These are phyloP conservation scores for Endogone sp. DNA, from an alignment of 192 early-diverging fungal genomes.

Conservation along the genomic window DNA sequence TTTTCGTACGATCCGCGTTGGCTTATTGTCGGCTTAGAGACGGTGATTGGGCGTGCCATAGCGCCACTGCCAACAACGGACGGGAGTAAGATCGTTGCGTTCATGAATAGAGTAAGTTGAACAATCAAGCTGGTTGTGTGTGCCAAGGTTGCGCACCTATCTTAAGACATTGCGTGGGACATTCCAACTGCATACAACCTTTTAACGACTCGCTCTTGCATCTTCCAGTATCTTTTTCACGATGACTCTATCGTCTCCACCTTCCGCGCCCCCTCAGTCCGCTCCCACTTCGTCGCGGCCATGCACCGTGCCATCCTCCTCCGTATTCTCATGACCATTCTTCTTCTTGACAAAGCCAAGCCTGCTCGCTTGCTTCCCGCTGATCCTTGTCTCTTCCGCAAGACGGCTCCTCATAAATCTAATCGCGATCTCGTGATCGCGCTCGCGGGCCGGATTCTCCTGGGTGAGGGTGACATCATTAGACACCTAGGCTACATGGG, in stretches of 20 bases:
- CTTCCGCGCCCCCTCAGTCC: conserved; percentile 25
- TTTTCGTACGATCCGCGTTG: conserved; percentile 34
- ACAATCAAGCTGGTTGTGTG: neutral
- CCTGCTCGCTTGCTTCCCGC: conserved; percentile 20
- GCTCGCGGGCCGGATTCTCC: conserved; percentile 25
- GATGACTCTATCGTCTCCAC: conserved; percentile 20
- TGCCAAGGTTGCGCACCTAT: neutral
- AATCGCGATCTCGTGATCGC: conserved; percentile 13
- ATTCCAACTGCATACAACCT: no score
- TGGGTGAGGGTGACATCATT: conserved; percentile 33
- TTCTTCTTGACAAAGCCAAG: conserved; percentile 36
- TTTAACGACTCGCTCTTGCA: neutral
- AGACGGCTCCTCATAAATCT: conserved; percentile 16
- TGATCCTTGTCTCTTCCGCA: conserved; percentile 36
- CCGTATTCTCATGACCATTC: conserved; percentile 30
- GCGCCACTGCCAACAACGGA: conserved; percentile 30
- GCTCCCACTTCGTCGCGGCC: conserved; percentile 24
- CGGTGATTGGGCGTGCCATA: conserved; percentile 29
- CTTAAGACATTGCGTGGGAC: no score
- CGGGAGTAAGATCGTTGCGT: conserved; percentile 17
- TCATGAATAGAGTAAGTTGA: conserved; percentile 25
- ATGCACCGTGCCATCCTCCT: conserved; percentile 28
- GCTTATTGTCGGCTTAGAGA: conserved; percentile 33
- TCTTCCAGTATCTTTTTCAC: conserved; percentile 24
- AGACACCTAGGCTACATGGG: conserved; percentile 29